Evolutionary conservation across 108 stramenopile species (phyloP), one percentile per base, ranked within the genome.

Genomic region (Fragilariopsis cylindrus): DNA sequence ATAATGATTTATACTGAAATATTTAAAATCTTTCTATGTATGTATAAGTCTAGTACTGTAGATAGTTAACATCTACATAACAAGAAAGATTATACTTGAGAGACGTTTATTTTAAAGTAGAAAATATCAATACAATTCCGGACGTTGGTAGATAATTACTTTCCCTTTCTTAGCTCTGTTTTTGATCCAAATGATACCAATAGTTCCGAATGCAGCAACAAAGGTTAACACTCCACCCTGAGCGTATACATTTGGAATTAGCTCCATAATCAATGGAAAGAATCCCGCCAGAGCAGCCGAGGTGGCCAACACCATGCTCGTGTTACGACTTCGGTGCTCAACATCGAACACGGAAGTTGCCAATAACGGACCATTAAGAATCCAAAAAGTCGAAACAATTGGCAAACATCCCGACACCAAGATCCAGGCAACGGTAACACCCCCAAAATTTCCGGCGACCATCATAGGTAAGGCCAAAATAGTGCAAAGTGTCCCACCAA

Each of bases 361-460:
- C 70, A 71, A 43, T 42, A 71, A 55, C 12, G 70, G 70, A 13
- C 55, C 70, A 44, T 71, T 71, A 16, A 57, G n/a, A 44, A 71
- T 71, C 70, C 70, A 71, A 57, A 71, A 57, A n/a, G 70, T 71
- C 45, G 70, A 71, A 3, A 71, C 55, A 12, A 54, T 4, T 0
- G 70, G 70, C 4, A 71, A 43, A 7, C 52, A 46, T 11, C 21
- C 70, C 55, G 70, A 39, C 41, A 71, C 55, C 45, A 71, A 7
- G 30, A 71, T 12, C 70, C 70, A 71, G n/a, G 55, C 70, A 40
- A 42, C 56, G 30, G 62, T 15, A 4, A 63, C 43, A 4, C 62
- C 62, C 42, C 62, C 62, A 7, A 63, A 45, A 43, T 45, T 43
- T 15, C 62, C 62, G 43, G 39, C 62, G 43, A 63, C 62, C 70